These are phyloP conservation scores for Pedinophyceae sp. DNA, from an alignment of 139 green algal genomes.

Conservation along the genomic window DNA sequence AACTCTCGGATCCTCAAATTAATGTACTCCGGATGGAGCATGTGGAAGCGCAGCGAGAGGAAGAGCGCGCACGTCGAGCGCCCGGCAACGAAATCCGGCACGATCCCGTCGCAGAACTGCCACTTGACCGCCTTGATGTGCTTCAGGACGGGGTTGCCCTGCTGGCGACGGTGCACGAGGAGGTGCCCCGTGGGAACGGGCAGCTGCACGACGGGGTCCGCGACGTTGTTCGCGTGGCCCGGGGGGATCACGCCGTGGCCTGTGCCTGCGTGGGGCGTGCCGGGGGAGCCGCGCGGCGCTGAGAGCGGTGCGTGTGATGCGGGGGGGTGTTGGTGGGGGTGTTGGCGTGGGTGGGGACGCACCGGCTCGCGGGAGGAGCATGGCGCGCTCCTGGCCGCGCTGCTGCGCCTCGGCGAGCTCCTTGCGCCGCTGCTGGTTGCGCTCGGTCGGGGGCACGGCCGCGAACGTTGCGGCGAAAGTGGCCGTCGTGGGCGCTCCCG, in stretches of 20 bases:
- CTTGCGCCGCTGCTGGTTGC: too few species aligned
- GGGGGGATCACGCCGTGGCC: background rate
- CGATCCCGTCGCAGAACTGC: slow-evolving; percentile 50
- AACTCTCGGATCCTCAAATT: slow-evolving; percentile 61
- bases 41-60: slow-evolving; percentile 69
- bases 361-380: too few species aligned
- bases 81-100: slow-evolving; percentile 68
- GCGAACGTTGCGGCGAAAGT: too few species aligned
- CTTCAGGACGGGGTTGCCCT: slow-evolving; percentile 74
- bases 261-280: background rate
- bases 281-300: too few species aligned
- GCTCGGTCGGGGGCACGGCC: too few species aligned
- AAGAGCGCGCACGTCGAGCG: slow-evolving; percentile 45
- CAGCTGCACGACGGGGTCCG: background rate
- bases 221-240: background rate
- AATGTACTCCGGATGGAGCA: slow-evolving; percentile 86
- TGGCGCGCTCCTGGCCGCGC: too few species aligned
- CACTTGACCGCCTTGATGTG: slow-evolving; percentile 73
- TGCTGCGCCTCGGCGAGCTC: too few species aligned
- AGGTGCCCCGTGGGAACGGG: background rate
- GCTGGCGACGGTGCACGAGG: slow-evolving; percentile 54
- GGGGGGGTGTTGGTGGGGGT: too few species aligned
- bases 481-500: too few species aligned
- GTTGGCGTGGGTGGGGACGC: too few species aligned
- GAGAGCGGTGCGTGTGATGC: too few species aligned